Base-by-base conservation (phyloP, 2,329 filamentous ascomycete species). In the Fusarium bulbicola region DNA sequence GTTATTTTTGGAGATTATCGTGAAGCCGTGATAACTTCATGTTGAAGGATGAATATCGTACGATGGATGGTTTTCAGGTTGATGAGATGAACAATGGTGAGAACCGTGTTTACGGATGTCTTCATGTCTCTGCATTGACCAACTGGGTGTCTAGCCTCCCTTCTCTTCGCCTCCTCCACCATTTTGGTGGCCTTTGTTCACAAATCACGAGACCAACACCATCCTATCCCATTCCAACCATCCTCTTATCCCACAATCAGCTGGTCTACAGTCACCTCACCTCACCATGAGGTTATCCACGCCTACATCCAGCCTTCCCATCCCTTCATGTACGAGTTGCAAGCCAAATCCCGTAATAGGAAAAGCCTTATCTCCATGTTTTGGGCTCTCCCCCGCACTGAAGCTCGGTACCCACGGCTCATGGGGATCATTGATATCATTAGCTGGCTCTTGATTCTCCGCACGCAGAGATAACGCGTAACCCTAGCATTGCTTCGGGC, bases 281-380 rank as follows among this genome's bases (percentile, higher is more conserved):
- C 13, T 40, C 32, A n/a, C 45, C 34, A 53, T 68, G 66, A 68
- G 39, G 60, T 40, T 66, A 70, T 70, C 66, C 66, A 66, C 40
- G 60, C 53, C 54, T 53, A 52, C 30, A 42, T 43, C 66, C 66
- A 70, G 53, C 59, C 66, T 70, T 53, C 50, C 28, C 50, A 69
- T 66, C 56, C 70, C 56, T 52, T 67, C 70, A 73, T 73, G 70
- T 74, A 73, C 66, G 71, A 67, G 63, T 73, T 73, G 70, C 70
- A 46, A 49, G 37, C 59, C 58, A 45, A 39, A 70, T 71, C 32
- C 70, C 66, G 57, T 24, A 73, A 71, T 37, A 49, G 66, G 70
- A 24, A 67, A 74, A 64, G 70, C 24, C 70, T 71, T 73, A 73
- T 74, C 70, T 63, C 46, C 59, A 47, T 63, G 12, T 49, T 52